Evolutionary conservation across 768 basidiomycete genomes (phyloP).

Genomic region (Podaxis sp.): DNA sequence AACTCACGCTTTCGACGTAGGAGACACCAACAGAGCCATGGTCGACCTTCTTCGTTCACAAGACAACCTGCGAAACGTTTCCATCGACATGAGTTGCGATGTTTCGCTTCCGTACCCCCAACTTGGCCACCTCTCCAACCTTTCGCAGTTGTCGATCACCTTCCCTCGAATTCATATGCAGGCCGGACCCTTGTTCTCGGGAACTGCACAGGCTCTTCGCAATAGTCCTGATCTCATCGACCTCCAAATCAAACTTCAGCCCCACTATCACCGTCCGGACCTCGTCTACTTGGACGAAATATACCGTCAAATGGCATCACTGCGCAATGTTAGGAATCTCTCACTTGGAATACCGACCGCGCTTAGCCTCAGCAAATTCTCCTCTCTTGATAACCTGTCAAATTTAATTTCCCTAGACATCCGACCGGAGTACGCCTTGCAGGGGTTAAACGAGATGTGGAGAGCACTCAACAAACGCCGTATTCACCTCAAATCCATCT

Average conservation of each 20-base stretch:
- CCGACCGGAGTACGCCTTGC: not conserved
- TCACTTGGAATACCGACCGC: not conserved
- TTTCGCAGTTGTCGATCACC: not conserved
- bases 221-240: not conserved
- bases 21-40: not conserved
- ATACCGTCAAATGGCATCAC: not conserved
- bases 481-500: slow-evolving; percentile 1
- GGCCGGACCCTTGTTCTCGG: not conserved
- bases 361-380: not conserved
- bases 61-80: not conserved
- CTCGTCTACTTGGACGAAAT: not conserved
- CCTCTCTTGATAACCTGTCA: not conserved
- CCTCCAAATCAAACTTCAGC: not conserved
- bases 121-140: not conserved
- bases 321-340: not conserved
- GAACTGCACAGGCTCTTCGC: not conserved
- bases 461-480: not conserved
- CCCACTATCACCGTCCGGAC: not conserved
- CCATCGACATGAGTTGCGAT: not conserved
- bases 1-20: not conserved
- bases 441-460: not conserved
- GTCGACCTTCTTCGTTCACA: not conserved
- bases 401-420: not conserved
- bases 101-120: not conserved
- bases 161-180: not conserved